phyloP scores from a whole-genome alignment of 2,329 filamentous ascomycete species.

The Colletotrichum sp. region DNA sequence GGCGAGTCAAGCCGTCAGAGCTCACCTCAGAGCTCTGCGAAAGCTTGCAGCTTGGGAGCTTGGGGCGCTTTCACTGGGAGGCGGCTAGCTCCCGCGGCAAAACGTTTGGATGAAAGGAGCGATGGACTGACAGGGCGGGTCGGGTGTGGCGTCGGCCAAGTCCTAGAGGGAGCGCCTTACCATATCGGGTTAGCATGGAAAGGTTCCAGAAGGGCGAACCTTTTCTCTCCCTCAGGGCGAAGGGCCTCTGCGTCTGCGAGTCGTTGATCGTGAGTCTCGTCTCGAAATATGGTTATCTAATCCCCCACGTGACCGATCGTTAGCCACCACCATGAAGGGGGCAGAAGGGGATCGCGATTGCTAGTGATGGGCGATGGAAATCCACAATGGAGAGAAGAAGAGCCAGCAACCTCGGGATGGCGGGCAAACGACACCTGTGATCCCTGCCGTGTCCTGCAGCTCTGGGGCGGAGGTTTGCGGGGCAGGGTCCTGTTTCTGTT shows the following conservation, averaged over 20 bases:
- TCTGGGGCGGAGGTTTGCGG: conserved; percentile 15
- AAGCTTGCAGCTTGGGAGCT: not conserved
- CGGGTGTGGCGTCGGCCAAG: conserved; percentile 17
- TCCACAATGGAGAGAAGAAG: not conserved
- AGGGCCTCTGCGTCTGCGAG: not conserved
- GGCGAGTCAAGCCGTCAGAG: not conserved
- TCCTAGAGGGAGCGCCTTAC: not conserved
- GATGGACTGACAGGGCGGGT: conserved; percentile 5
- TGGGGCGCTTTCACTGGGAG: not conserved
- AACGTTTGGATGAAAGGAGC: not conserved
- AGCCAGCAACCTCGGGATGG: not conserved
- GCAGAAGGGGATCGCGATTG: not conserved
- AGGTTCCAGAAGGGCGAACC: conserved; percentile 10
- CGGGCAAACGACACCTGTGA: not conserved
- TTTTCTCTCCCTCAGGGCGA: not conserved
- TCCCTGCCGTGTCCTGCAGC: conserved; percentile 5
- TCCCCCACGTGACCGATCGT: not conserved
- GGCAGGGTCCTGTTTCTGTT: conserved; percentile 23
- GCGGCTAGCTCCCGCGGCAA: conserved; percentile 10
- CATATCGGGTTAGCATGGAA: conserved; percentile 7
- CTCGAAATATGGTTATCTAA: not conserved
- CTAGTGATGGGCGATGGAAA: not conserved
- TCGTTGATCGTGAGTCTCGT: not conserved
- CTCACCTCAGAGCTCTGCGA: not conserved
- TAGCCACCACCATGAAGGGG: not conserved